Conservation (phyloP, 352 stramenopile genomes). For the Pythium brachiatum region DNA sequence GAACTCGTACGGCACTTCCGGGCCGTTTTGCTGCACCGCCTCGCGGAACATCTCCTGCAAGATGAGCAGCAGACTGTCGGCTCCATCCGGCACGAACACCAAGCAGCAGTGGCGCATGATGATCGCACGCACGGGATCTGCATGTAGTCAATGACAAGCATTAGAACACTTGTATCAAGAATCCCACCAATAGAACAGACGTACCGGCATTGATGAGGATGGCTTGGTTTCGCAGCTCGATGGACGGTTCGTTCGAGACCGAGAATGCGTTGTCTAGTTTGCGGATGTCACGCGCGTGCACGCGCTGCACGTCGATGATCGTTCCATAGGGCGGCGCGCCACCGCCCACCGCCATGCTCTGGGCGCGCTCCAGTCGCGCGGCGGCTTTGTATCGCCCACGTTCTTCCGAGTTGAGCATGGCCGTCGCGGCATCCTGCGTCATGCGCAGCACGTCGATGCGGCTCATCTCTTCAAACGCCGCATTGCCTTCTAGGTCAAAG, state of each 20-base stretch:
- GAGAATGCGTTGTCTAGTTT: constrained; percentile 74
- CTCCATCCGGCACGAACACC: constrained; percentile 40
- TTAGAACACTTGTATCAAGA: too few relatives aligned
- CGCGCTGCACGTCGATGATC: constrained; percentile 37
- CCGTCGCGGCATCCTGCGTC: constrained; percentile 47
- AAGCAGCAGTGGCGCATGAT: constrained; percentile 58
- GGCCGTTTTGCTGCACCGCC: constrained; percentile 39
- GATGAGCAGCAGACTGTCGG: constrained; percentile 57
- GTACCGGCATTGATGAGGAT: constrained; percentile 69
- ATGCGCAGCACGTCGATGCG: constrained; percentile 59
- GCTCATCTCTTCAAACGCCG: constrained; percentile 57
- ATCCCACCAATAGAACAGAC: not conserved
- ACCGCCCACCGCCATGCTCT: constrained; percentile 10
- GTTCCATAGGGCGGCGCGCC: constrained; percentile 12
- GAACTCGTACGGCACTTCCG: constrained; percentile 63
- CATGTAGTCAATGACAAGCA: not conserved
- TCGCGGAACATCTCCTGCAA: constrained; percentile 65
- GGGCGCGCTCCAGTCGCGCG: constrained; percentile 7
- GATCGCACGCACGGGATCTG: constrained; percentile 63
- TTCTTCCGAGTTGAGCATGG: constrained; percentile 6
- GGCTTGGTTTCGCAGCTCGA: constrained; percentile 73
- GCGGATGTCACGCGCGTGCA: constrained; percentile 75
- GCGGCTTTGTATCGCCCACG: constrained; percentile 5
- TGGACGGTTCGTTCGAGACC: constrained; percentile 69
- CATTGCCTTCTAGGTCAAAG: constrained; percentile 56